These are phyloP conservation scores for Ophiocordyceps australis DNA, from an alignment of 2,329 filamentous ascomycete species.

Conservation along the genomic window DNA sequence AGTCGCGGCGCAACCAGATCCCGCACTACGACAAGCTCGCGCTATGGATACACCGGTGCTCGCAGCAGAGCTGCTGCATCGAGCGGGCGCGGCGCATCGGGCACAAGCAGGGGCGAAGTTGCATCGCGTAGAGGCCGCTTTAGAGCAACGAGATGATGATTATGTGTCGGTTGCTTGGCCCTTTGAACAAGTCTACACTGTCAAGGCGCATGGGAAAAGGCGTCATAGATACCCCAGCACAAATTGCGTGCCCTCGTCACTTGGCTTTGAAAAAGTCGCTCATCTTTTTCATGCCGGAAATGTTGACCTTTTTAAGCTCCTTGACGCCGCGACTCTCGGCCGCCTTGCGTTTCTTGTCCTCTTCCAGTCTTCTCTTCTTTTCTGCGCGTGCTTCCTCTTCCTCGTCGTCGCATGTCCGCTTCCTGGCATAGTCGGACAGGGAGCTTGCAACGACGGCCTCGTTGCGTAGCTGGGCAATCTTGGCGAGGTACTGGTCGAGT, in stretches of 20 bases:
- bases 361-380: constrained; percentile 73
- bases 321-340: constrained; percentile 58
- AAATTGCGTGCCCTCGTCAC: constrained; percentile 4
- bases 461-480: constrained; percentile 47
- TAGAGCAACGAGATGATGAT: constrained; percentile 11
- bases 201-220: too few species aligned
- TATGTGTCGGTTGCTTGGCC: constrained; percentile 2
- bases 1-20: constrained; percentile 10
- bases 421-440: constrained; percentile 51
- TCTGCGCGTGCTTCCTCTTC: constrained; percentile 46
- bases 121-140: constrained; percentile 14
- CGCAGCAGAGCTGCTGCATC: constrained; percentile 9
- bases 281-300: constrained; percentile 89
- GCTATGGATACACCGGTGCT: too few species aligned
- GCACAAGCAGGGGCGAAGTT: constrained; percentile 15
- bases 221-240: constrained; percentile 11
- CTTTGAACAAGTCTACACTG: not conserved
- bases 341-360: constrained; percentile 72
- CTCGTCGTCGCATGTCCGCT: constrained; percentile 49
- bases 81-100: constrained; percentile 14
- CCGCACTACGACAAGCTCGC: too few species aligned
- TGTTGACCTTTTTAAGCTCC: constrained; percentile 78
- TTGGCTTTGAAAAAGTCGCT: constrained; percentile 82
- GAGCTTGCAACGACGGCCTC: constrained; percentile 55
- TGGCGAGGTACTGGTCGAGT: constrained; percentile 50